These are phyloP conservation scores for Aspergillus amoenus DNA, from an alignment of 2,329 filamentous ascomycete genomes.

Conservation along the genomic window DNA sequence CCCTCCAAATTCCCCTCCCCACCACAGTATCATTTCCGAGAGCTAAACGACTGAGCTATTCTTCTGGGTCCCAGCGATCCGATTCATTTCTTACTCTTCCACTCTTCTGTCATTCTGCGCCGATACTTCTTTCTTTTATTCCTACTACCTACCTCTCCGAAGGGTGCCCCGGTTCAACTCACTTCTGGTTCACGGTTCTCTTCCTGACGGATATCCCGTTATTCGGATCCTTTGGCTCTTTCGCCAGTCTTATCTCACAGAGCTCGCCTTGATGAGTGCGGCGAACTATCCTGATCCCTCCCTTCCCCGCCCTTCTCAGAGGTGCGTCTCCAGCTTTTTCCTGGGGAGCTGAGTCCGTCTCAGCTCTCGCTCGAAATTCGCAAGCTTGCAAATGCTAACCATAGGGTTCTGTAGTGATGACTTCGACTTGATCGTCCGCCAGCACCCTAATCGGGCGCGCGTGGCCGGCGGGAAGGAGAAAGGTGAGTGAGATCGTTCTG, in stretches of 20 bases:
- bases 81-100: constrained; percentile 22
- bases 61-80: constrained; percentile 25
- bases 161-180: constrained; percentile 17
- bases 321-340: constrained; percentile 30
- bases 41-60: constrained; percentile 1
- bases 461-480: constrained; percentile 74
- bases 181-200: constrained; percentile 25
- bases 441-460: constrained; percentile 66
- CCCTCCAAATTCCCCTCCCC: constrained; percentile 17
- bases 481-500: constrained; percentile 46
- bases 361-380: constrained; percentile 31
- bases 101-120: constrained; percentile 24
- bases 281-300: constrained; percentile 42
- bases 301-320: constrained; percentile 43
- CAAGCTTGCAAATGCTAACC: constrained; percentile 37
- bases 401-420: constrained; percentile 51
- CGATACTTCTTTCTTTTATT: constrained; percentile 19
- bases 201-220: constrained; percentile 23
- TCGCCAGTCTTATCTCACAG: constrained; percentile 21
- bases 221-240: constrained; percentile 22
- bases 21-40: constrained; percentile 22
- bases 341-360: constrained; percentile 18
- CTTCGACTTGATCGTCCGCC: constrained; percentile 60
- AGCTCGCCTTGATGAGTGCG: constrained; percentile 43
- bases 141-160: constrained; percentile 15